Percentiles rank a stretch among this genome's conserved stretches.
These are phyloP conservation scores for Nigrospora sphaerica DNA, from an alignment of 2,329 filamentous ascomycete genomes.

Conservation along the genomic window DNA sequence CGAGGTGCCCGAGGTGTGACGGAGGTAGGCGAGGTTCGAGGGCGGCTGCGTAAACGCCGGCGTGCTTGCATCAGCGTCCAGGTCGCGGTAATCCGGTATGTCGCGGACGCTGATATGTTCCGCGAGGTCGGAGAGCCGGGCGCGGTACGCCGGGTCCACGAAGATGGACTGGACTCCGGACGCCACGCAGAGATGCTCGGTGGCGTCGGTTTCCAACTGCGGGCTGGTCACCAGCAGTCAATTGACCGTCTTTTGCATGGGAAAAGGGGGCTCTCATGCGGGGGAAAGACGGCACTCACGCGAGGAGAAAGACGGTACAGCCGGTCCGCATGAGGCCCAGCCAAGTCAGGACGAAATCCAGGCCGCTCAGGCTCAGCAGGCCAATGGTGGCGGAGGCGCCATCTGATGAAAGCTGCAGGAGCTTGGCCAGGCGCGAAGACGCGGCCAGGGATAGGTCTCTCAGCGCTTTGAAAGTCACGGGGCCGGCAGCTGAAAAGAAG, in stretches of 20 bases:
- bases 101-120: conserved; percentile 8
- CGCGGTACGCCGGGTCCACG: conserved; percentile 27
- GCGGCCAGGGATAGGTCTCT: conserved; percentile 23
- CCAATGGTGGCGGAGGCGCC: conserved; percentile 27
- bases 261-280: too few species aligned
- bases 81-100: conserved; percentile 7
- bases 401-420: background rate
- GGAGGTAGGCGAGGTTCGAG: conserved; percentile 45
- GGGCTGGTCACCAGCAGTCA: conserved; percentile 26
- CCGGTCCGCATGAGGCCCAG: conserved; percentile 51
- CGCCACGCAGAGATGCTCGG: conserved; percentile 43
- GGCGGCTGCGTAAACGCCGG: background rate
- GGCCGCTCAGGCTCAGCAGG: conserved; percentile 47
- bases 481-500: background rate
- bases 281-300: conserved; percentile 24
- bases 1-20: conserved; percentile 60
- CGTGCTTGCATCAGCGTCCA: background rate
- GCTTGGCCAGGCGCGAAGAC: conserved; percentile 16
- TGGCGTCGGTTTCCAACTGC: conserved; percentile 35
- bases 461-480: conserved; percentile 21
- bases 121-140: background rate
- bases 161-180: conserved; percentile 36
- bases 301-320: conserved; percentile 47
- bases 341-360: conserved; percentile 53
- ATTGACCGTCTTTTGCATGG: too few species aligned